phyloP scores from a whole-genome alignment of 116 monocot species.

The Papilionanthe hybrid region DNA sequence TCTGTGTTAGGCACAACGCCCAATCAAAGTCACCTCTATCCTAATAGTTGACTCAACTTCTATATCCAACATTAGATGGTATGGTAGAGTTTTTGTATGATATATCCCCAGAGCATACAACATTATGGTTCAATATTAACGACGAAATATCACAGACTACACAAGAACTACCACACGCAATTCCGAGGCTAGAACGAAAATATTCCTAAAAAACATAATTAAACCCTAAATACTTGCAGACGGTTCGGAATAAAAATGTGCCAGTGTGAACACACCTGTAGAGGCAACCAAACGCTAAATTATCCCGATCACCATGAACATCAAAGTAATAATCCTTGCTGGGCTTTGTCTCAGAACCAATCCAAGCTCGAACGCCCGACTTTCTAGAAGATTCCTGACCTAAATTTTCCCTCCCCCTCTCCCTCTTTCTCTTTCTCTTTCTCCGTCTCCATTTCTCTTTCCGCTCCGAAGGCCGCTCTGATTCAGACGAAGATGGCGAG shows the following conservation, averaged over 20 bases:
- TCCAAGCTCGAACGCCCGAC: conserved; percentile 56
- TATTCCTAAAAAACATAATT: background rate
- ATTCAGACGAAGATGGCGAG: conserved; percentile 17
- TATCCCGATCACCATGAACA: conserved; percentile 73
- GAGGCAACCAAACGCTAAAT: conserved; percentile 68
- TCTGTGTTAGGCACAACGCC: too few relatives aligned
- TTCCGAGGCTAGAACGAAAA: background rate
- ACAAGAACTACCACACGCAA: background rate
- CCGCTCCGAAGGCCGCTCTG: conserved; percentile 10
- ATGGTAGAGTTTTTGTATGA: too few relatives aligned
- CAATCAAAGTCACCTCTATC: too few relatives aligned
- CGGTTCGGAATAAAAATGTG: background rate
- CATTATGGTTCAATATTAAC: too few relatives aligned
- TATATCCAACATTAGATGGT: too few relatives aligned
- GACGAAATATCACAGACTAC: background rate
- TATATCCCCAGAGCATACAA: too few relatives aligned
- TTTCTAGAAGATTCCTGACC: conserved; percentile 30
- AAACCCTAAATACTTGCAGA: background rate
- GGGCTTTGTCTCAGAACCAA: conserved; percentile 31
- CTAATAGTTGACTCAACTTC: too few relatives aligned
- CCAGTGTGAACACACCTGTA: conserved; percentile 49
- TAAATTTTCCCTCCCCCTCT: conserved; percentile 12
- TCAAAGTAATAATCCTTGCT: conserved; percentile 81
- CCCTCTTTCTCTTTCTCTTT: conserved; percentile 52
- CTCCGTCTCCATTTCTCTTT: conserved; percentile 28